A percentile compares a stretch with the other conserved stretches of the same genome.
Conservation (phyloP, 2,329 filamentous ascomycete genomes). For the Alternaria gaisen region DNA sequence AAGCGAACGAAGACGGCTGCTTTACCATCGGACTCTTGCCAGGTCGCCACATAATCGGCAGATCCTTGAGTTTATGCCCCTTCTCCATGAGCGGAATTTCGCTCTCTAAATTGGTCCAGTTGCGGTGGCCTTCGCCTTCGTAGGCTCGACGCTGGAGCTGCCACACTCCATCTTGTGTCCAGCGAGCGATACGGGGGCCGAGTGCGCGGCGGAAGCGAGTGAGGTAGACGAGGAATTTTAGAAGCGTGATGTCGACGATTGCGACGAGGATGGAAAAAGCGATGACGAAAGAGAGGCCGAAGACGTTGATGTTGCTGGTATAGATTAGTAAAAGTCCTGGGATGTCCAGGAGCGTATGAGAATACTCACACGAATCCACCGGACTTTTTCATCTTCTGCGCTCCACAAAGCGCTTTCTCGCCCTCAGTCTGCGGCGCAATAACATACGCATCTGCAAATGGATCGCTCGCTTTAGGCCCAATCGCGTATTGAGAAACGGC, state of each 20-base stretch:
- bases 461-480: background rate
- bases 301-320: slow-evolving; percentile 33
- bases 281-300: slow-evolving; percentile 30
- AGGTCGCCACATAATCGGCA: slow-evolving; percentile 5
- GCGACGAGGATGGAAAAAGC: slow-evolving; percentile 17
- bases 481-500: slow-evolving; percentile 22
- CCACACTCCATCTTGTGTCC: slow-evolving; percentile 39
- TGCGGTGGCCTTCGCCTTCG: slow-evolving; percentile 18
- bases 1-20: slow-evolving; percentile 1
- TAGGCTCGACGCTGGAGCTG: slow-evolving; percentile 38
- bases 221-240: slow-evolving; percentile 30
- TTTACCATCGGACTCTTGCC: slow-evolving; percentile 4
- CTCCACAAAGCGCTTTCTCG: slow-evolving; percentile 24
- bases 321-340: background rate
- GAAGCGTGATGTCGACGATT: slow-evolving; percentile 22
- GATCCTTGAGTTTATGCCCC: slow-evolving; percentile 11
- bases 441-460: background rate
- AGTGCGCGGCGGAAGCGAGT: slow-evolving; percentile 23
- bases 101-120: slow-evolving; percentile 6
- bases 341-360: background rate
- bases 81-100: slow-evolving; percentile 13
- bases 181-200: slow-evolving; percentile 32
- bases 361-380: slow-evolving; percentile 30
- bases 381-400: slow-evolving; percentile 28
- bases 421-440: slow-evolving; percentile 7